Evolutionary conservation across 2,329 filamentous ascomycete species (phyloP).

Genomic region (Colletotrichum godetiae): DNA sequence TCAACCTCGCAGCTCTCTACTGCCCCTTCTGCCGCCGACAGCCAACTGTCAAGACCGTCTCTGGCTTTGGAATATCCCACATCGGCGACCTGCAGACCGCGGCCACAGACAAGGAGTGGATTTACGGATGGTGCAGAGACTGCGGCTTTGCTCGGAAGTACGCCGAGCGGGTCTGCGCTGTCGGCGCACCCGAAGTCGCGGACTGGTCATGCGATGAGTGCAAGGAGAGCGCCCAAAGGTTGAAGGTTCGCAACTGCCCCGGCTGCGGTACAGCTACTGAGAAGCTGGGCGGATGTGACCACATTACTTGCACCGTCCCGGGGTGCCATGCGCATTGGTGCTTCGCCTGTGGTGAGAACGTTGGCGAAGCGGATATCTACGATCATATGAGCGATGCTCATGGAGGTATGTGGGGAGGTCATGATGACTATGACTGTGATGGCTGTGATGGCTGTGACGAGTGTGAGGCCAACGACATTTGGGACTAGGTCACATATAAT

Average conservation of each 20-base stretch:
- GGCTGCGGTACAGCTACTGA: conserved; percentile 49
- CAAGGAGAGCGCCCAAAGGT: conserved; percentile 30
- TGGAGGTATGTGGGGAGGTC: conserved; percentile 42
- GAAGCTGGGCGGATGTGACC: conserved; percentile 51
- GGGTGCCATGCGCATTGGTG: conserved; percentile 53
- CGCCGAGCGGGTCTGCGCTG: conserved; percentile 56
- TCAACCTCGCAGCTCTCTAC: conserved; percentile 59
- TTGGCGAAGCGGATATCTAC: conserved; percentile 46
- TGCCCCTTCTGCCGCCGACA: conserved; percentile 63
- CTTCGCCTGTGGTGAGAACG: conserved; percentile 49
- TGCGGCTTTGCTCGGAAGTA: conserved; percentile 55
- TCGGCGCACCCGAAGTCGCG: conserved; percentile 50
- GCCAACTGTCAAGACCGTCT: conserved; percentile 51
- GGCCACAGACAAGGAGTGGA: conserved; percentile 54
- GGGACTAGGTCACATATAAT: not conserved
- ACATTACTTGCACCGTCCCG: conserved; percentile 48
- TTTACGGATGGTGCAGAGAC: conserved; percentile 60
- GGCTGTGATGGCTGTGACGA: not conserved
- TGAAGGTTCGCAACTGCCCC: conserved; percentile 44
- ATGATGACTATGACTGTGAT: conserved; percentile 3
- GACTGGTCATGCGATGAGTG: conserved; percentile 57
- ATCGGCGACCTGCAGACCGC: conserved; percentile 52
- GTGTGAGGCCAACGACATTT: too few relatives aligned
- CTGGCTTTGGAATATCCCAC: conserved; percentile 49
- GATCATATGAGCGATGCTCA: conserved; percentile 49